These are phyloP conservation scores for Fusarium euwallaceae DNA, from an alignment of 2,329 filamentous ascomycete species.

Conservation along the genomic window DNA sequence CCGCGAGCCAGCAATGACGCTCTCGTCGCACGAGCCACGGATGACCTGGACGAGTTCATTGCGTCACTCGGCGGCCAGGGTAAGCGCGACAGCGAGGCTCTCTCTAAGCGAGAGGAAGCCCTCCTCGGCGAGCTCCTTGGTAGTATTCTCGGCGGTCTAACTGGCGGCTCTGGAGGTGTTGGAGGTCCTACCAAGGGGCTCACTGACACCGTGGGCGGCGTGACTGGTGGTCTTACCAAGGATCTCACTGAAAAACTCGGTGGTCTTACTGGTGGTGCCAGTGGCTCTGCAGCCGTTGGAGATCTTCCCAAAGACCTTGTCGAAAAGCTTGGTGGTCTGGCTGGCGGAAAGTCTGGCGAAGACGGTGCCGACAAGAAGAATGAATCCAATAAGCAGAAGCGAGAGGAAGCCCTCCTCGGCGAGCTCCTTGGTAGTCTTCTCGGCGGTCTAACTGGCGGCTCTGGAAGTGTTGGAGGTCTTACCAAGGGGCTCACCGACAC, in stretches of 20 bases:
- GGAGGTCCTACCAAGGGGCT: not conserved
- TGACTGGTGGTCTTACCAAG: not conserved
- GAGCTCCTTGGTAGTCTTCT: not conserved
- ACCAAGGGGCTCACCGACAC: not conserved
- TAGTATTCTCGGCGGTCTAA: not conserved
- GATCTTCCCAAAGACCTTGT: not conserved
- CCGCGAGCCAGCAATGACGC: not conserved
- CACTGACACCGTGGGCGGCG: not conserved
- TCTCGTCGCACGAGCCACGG: not conserved
- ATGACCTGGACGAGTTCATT: not conserved
- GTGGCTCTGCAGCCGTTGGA: not conserved
- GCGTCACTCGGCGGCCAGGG: not conserved
- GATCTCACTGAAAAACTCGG: not conserved
- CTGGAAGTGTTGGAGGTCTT: not conserved
- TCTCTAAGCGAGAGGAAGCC: not conserved
- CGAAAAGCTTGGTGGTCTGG: not conserved
- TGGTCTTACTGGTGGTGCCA: not conserved
- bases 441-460: not conserved
- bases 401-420: not conserved
- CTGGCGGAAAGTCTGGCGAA: not conserved
- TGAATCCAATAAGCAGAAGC: not conserved
- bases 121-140: not conserved
- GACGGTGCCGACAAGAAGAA: not conserved
- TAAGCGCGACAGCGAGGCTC: not conserved
- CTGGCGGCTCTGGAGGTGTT: not conserved